Evolutionary conservation across 768 basidiomycete genomes (phyloP), one percentile per base, ranked within the genome.

Genomic region (Rhizopogon vulgaris): DNA sequence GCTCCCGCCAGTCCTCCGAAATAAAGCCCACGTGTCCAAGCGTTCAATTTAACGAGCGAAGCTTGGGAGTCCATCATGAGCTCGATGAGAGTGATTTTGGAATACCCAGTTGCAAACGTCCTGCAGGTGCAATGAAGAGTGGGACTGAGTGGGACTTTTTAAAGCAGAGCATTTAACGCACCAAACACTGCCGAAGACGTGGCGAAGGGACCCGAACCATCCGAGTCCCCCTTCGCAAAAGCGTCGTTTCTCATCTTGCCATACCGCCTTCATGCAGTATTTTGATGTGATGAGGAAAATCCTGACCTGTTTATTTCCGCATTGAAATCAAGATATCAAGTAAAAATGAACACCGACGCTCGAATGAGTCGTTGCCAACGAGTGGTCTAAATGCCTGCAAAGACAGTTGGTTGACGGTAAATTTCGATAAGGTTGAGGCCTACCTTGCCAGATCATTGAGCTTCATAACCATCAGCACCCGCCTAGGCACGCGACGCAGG

Each of bases 241-340:
- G 25, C 71, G 73, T 41, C 68, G 67, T 60, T 69, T 71, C 50
- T 93, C 84, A 58, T 87, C 85, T 48, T 77, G 73, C 89, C 89
- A 91, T 3, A 90, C 83, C 7, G 90, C 87, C 10, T 73, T 75
- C 47, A 83, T 76, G 64, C 94, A 96, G 69, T 90, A 95, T 61
- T 89, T 86, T 6, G 93, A 94, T 14, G 88, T 87, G 52, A 97
- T 87, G 30, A 97, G 64, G 67, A 97, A 98, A 63, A 98, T 83
- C 17, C 95, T 87, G 52, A 84, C 76, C 78, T 90, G 64, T 28
- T 27, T 38, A 55, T 40, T 12, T 47, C 9, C 6, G 41, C 25
- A 38, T 17, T 47, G 17, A 22, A n/a, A 38, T 43, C 10, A 17
- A 15, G 18, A 14, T 37, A 52, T 25, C 11, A 10, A 51, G 18